Base-by-base conservation (phyloP, 805 yeast genomes). In the Wickerhamiella occidentalis region DNA sequence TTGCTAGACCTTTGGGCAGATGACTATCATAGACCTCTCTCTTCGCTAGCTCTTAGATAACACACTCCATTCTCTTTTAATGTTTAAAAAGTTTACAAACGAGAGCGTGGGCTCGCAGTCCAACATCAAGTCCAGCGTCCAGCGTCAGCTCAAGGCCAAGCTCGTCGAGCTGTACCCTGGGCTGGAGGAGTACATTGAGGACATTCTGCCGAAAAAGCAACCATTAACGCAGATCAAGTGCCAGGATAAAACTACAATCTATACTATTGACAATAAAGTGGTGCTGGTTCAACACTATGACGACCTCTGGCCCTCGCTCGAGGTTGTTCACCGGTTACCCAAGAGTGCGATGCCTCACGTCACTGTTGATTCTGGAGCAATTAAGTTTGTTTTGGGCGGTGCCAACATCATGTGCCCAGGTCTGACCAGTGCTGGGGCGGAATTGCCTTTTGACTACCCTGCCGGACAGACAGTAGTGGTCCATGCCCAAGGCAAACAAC, bases 351-450 rank as follows among this genome's bases (percentile, higher is more conserved):
- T 88, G 68, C 96, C 96, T 19, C 68, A 76, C 30, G 94, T 88
- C 40, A 84, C 80, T 61, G 96, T 90, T 11, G 97, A 88, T 61
- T 75, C 96, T 63, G 97, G 97, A 51, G 97, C 97, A 47, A 88
- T 88, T 64, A 88, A 88, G 66, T 88, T 88, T 61, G 92, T 88
- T 22, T 69, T 88, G n/a, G 82, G 94, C 3, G 97, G 96, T 50
- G 96, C 96, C 25, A 88, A 88, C 61, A 84, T 88, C 60, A 88
- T 88, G 97, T 88, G 96, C 66, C 95, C 95, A 2, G 96, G 96
- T 17, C 73, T 86, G 55, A 86, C 95, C 0, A 62, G 92, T 17
- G 73, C 81, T 1, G 95, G 96, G 38, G 96, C 94, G 18, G 66
- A 68, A 48, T 69, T 87, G 53, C 95, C 96, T 18, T 88, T 80